These are phyloP conservation scores for button mushroom (Agaricus bisporus) DNA, from an alignment of 768 basidiomycete species.

Conservation along the genomic window DNA sequence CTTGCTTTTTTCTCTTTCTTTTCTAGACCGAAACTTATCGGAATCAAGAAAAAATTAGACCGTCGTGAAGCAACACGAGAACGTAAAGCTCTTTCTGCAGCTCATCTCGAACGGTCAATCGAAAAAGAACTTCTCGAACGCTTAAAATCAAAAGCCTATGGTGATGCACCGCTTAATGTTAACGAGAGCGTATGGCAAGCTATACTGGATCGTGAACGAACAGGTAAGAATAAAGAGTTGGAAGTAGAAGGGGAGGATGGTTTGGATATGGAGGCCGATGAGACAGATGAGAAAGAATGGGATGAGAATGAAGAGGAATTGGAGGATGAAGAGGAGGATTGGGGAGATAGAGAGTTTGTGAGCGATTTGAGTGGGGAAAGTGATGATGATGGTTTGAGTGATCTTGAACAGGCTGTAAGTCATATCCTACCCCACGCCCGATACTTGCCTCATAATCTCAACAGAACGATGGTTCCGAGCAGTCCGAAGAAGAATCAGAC, in stretches of 20 bases:
- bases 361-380: conserved; percentile 71
- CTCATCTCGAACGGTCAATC: conserved; percentile 90
- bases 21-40: conserved; percentile 81
- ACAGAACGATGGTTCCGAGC: conserved; percentile 22
- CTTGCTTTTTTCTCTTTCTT: not conserved
- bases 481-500: conserved; percentile 4
- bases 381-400: conserved; percentile 50
- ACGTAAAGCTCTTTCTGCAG: conserved; percentile 93
- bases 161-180: conserved; percentile 95
- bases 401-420: conserved; percentile 66
- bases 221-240: conserved; percentile 49
- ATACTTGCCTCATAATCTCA: not conserved
- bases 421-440: conserved; percentile 17
- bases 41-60: conserved; percentile 96
- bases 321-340: conserved; percentile 46
- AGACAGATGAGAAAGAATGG: conserved; percentile 47
- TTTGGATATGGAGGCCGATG: conserved; percentile 30
- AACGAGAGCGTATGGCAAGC: conserved; percentile 96
- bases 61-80: conserved; percentile 89
- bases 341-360: conserved; percentile 66
- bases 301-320: conserved; percentile 49
- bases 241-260: conserved; percentile 24
- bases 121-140: conserved; percentile 96
- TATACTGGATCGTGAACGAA: conserved; percentile 78
- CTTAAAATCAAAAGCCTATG: conserved; percentile 94